Base-by-base conservation (phyloP, 768 basidiomycete genomes). In the Suillus americanus region DNA sequence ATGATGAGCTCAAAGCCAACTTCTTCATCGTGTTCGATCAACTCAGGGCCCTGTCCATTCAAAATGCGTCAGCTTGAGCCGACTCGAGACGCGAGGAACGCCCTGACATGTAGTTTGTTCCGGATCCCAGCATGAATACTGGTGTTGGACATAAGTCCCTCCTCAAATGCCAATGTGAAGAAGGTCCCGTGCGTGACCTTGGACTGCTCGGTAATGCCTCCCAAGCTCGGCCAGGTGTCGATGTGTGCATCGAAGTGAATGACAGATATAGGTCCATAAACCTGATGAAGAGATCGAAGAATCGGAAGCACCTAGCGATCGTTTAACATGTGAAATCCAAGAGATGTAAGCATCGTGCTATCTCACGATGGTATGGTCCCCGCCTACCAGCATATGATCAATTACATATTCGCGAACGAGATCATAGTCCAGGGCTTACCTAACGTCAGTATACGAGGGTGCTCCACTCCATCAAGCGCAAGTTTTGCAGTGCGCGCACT, bases 81-180 rank as follows among this genome's bases (percentile, higher is more conserved):
- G 62, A 41, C 28, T 23, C 16, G 13, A 41, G 28, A 48, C 30
- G 12, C 18, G 28, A 59, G 62, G 33, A n/a, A 61, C 23, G 20
- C 41, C 12, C 56, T 61, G 61, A 84, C 85, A 4, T 68, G 77
- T 54, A 94, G 77, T 70, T 89, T 89, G 73, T 88, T 90, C 43
- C 92, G 80, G 62, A 94, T 90, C 6, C 92, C 92, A 3, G 87
- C 92, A 71, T 94, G 92, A 33, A 94, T 85, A 65, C 88, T 81
- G 51, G 83, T 82, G 65, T 87, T 85, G 37, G 82, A 75, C 83
- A 94, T 84, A 41, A 91, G 79, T 0, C 90, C 89, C 72, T 92
- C 89, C 67, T 89, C 82, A 48, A 82, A 81, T 0, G 92, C 92
- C 46, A 91, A 78, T 75, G 85, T 86, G 79, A 93, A 94, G 79